Base-by-base conservation (phyloP, 2,329 filamentous ascomycete species). In the Aureobasidium sp. region DNA sequence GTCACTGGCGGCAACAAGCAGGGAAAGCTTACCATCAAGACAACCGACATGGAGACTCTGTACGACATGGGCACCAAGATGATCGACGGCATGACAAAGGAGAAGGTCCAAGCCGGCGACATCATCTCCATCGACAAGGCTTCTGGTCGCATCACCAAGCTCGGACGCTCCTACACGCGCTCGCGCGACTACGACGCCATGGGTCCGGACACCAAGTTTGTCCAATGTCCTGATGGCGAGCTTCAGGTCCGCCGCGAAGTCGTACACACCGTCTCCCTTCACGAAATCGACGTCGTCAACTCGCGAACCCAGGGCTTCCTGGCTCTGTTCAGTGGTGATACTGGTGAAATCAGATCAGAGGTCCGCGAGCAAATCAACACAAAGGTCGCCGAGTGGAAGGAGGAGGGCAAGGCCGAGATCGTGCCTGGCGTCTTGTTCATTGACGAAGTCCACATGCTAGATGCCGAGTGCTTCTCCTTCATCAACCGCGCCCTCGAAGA, bases 11-110 rank as follows among this genome's bases (percentile, higher is more conserved):
- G 89, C 67, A 95, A 94, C 71, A 99, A 97, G 81, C 93, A 97
- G 81, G 94, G 94, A 71, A 99, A 99, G 78, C 86, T 99, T 66
- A 99, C 94, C 25, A 96, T 99, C 79, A 99, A 99, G 79, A 99
- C 94, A 11, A 97, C 93, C 63, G 94, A 99, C 75, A 99, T 99
- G 94, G 94, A 99, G 77, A 96, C 94, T 13, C 90, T 99, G 67
- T 99, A 97, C 78, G 94, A 99, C 71, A 97, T 99, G 92, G 94
- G 94, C 66, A 93, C 89, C 67, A 97, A 97, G 79, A 97, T 99
- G 94, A 99, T 99, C 67, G 94, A 99, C 73, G 91, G 91, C 66
- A 97, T 99, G 91, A 97, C 92, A 67, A 97, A 97, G 78, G 94
- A 99, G 80, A 93, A 95, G 70, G 91, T 99, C 66, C 96, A 97